Conservation (phyloP, 352 stramenopile species). For the Phytophthora constricta region DNA sequence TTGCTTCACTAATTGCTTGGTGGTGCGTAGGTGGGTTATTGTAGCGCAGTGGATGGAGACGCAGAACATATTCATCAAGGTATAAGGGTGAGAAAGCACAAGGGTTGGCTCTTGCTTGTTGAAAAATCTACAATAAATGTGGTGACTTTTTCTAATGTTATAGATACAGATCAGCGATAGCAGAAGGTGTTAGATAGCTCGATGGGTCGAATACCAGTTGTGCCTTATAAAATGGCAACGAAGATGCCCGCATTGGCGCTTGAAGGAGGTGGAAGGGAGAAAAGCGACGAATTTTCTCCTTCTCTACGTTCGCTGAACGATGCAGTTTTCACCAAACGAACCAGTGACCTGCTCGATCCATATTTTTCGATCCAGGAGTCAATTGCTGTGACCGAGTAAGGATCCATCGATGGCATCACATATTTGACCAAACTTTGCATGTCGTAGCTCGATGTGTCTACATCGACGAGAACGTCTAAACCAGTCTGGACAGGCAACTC, state of each 20-base stretch:
- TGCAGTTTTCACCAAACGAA: slow-evolving; percentile 25
- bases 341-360: slow-evolving; percentile 22
- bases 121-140: too few species aligned
- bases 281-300: slow-evolving; percentile 11
- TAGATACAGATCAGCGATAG: too few species aligned
- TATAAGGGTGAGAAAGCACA: slow-evolving; percentile 19
- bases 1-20: not conserved
- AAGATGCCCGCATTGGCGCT: slow-evolving; percentile 19
- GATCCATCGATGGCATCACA: slow-evolving; percentile 34
- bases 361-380: slow-evolving; percentile 39
- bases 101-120: too few species aligned
- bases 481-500: too few species aligned
- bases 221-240: slow-evolving; percentile 26
- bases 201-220: too few species aligned
- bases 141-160: too few species aligned
- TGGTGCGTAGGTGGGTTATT: slow-evolving; percentile 30
- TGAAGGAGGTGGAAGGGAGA: too few species aligned
- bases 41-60: slow-evolving; percentile 38
- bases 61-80: slow-evolving; percentile 25
- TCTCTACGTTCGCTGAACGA: not conserved
- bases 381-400: slow-evolving; percentile 10
- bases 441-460: slow-evolving; percentile 8
- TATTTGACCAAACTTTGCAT: slow-evolving; percentile 26
- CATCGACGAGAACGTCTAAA: too few species aligned
- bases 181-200: too few species aligned